Base-by-base conservation (phyloP, 2,329 filamentous ascomycete species). In the Cyphellophora europaea region DNA sequence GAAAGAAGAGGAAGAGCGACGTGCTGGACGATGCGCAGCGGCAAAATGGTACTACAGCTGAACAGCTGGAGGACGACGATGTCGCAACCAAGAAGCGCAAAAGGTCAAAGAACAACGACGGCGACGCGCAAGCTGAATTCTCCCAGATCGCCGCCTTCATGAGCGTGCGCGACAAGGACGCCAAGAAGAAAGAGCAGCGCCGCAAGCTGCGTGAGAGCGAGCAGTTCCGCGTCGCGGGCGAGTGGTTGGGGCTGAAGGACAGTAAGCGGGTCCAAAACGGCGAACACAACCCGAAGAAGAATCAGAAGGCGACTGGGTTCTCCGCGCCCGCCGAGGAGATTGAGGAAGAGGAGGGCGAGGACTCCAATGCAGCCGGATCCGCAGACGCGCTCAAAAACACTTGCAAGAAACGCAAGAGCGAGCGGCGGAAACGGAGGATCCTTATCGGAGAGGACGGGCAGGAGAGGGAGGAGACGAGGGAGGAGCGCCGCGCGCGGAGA, bases 101-200 rank as follows among this genome's bases (percentile, higher is more conserved):
- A 35, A 40, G 31, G 23, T 28, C 36, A 19, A 31, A 32, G 25
- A 38, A 31, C 5, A 15, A 31, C 10, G 25, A 36, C 25, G 13
- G 8, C 3, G 19, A 30, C 11, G 30, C 33, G 11, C 30, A 34
- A 11, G 14, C 25, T 18, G 42, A 47, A 13, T 45, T 45, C 21
- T 36, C 40, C 19, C 33, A 42, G 23, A 38, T 38, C 11, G 38
- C 40, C 21, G 33, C 28, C 15, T 47, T 38, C 27, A 32, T 47
- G 5, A 35, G 38, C 19, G 11, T 45, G 12, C 37, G 42, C 11
- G 43, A 40, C 32, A 37, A 45, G 19, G 38, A 41, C 13, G 29
- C 44, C 11, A 42, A 48, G 29, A 43, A 39, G 14, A 48, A 47
- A 35, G 43, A 48, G 36, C 35, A 48, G 29, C 41, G 45, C 28